Percentiles rank a stretch among this genome's conserved stretches.
Evolutionary conservation across 305 asterid species (phyloP).

Genomic region (Plantago coronopus): DNA sequence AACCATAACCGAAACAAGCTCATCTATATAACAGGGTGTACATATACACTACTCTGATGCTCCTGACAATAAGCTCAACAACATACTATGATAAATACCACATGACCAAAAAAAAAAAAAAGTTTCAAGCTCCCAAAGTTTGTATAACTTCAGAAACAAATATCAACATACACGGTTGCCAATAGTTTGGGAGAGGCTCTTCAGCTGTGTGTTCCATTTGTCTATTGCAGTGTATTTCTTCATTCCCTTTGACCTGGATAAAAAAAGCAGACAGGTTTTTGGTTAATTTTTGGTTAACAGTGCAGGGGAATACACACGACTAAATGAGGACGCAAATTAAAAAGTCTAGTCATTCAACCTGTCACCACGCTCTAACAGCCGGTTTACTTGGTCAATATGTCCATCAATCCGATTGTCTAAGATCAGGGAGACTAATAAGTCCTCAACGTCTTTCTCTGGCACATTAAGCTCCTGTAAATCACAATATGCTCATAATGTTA

Average conservation of each 20-base stretch:
- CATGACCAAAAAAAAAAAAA: not conserved
- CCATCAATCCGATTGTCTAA: slow-evolving; percentile 90
- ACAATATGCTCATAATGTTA: slow-evolving; percentile 1
- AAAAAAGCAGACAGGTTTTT: not conserved
- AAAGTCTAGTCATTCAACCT: slow-evolving; percentile 40
- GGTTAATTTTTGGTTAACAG: not conserved
- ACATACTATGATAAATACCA: not conserved
- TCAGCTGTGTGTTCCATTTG: slow-evolving; percentile 97
- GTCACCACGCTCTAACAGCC: slow-evolving; percentile 91
- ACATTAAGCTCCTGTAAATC: slow-evolving; percentile 86
- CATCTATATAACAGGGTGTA: too few relatives aligned
- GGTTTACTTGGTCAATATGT: slow-evolving; percentile 96
- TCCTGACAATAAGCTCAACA: not conserved
- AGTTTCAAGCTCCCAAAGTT: slow-evolving; percentile 10
- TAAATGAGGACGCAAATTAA: not conserved
- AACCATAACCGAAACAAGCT: too few relatives aligned
- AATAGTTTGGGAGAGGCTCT: slow-evolving; percentile 70
- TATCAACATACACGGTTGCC: slow-evolving; percentile 74
- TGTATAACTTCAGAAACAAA: slow-evolving; percentile 19
- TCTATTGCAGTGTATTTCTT: slow-evolving; percentile 85
- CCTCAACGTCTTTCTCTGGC: slow-evolving; percentile 94
- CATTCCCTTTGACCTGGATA: slow-evolving; percentile 83
- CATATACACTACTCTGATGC: not conserved
- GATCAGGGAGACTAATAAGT: slow-evolving; percentile 83
- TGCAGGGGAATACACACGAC: not conserved